These are phyloP conservation scores for Rhizopus arrhizus DNA, from an alignment of 371 early-diverging fungal species.

Conservation along the genomic window DNA sequence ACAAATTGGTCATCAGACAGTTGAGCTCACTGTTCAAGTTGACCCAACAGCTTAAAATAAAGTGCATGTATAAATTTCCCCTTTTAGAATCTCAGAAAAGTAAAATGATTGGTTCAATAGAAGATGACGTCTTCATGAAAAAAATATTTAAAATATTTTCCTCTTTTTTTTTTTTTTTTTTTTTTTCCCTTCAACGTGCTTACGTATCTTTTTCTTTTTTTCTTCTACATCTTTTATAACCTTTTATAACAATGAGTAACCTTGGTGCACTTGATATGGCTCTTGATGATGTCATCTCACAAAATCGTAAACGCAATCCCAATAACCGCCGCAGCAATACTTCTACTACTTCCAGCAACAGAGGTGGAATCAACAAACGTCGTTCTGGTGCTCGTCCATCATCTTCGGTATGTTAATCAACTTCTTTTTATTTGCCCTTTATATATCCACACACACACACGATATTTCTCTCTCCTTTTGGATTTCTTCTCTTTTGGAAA, in stretches of 20 bases:
- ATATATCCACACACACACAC: constrained; percentile 1
- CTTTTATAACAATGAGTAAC: constrained; percentile 22
- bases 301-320: constrained; percentile 28
- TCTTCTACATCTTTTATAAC: not conserved
- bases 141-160: not conserved
- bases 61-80: not conserved
- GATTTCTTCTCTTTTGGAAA: constrained; percentile 3
- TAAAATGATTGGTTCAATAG: no score
- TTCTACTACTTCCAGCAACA: constrained; percentile 9
- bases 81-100: no score
- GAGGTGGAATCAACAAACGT: constrained; percentile 30
- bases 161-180: constrained; percentile 1
- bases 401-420: constrained; percentile 41
- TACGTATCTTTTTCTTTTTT: constrained; percentile 1
- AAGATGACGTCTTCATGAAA: not conserved
- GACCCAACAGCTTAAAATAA: constrained; percentile 29
- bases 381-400: constrained; percentile 32
- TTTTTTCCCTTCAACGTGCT: not conserved
- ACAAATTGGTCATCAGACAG: constrained; percentile 30
- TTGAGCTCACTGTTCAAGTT: constrained; percentile 34
- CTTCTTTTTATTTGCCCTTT: constrained; percentile 9
- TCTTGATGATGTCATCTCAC: constrained; percentile 55
- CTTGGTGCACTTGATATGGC: constrained; percentile 54
- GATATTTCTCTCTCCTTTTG: not conserved
- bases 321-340: constrained; percentile 18